Percentiles rank a stretch among this genome's conserved stretches.
Evolutionary conservation across 805 yeast species (phyloP).

Genomic region (Ogataea philodendri): DNA sequence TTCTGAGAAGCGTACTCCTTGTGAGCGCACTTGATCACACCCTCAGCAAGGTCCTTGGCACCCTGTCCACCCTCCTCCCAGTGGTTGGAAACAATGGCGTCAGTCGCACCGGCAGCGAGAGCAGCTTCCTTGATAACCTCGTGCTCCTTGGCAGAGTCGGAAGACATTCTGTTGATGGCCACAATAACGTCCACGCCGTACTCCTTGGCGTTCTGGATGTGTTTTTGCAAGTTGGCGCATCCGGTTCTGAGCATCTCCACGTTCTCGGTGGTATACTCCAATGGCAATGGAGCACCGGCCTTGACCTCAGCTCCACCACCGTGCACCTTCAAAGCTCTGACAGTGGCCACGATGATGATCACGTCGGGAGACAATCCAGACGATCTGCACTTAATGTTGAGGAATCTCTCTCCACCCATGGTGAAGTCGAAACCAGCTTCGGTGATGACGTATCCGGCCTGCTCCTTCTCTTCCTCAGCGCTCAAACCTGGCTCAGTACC

Average conservation of each 20-base stretch:
- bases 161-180: slow-evolving; percentile 83
- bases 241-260: slow-evolving; percentile 75
- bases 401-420: slow-evolving; percentile 98
- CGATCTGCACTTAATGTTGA: slow-evolving; percentile 92
- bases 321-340: slow-evolving; percentile 92
- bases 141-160: slow-evolving; percentile 80
- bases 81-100: slow-evolving; percentile 87
- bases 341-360: slow-evolving; percentile 92
- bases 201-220: slow-evolving; percentile 77
- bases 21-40: slow-evolving; percentile 71
- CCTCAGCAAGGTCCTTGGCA: slow-evolving; percentile 77
- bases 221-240: slow-evolving; percentile 85
- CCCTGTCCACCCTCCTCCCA: slow-evolving; percentile 97
- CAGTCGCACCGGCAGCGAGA: slow-evolving; percentile 86
- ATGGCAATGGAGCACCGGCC: slow-evolving; percentile 86
- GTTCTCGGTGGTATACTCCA: slow-evolving; percentile 77
- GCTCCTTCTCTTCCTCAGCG: slow-evolving; percentile 31
- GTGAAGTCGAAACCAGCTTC: slow-evolving; percentile 99
- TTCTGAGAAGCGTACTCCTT: slow-evolving; percentile 38
- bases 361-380: slow-evolving; percentile 86
- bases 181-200: slow-evolving; percentile 93
- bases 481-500: slow-evolving; percentile 53
- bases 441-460: slow-evolving; percentile 86
- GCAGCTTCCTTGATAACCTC: slow-evolving; percentile 78
- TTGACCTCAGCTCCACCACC: slow-evolving; percentile 98